phyloP scores from a whole-genome alignment of 2,329 filamentous ascomycete genomes.

The Colletotrichum limetticola region DNA sequence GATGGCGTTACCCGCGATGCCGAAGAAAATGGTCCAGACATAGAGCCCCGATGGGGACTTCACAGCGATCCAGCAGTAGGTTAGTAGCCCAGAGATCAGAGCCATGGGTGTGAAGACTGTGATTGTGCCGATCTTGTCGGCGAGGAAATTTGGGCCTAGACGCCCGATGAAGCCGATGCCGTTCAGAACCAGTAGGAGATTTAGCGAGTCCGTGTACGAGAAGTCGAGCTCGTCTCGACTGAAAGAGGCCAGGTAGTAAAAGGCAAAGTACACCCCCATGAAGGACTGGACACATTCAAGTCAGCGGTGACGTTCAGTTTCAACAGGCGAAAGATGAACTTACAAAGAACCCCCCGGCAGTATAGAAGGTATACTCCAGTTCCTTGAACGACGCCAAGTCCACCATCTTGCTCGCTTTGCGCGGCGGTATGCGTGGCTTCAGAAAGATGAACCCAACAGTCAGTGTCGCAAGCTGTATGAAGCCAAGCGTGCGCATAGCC shows the following conservation, averaged over 20 bases:
- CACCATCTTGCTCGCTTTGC: slow-evolving; percentile 51
- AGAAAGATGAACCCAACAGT: slow-evolving; percentile 49
- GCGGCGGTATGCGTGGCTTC: slow-evolving; percentile 52
- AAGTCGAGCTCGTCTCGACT: slow-evolving; percentile 55
- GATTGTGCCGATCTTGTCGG: slow-evolving; percentile 68
- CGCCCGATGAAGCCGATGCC: slow-evolving; percentile 69
- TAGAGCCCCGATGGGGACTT: slow-evolving; percentile 62
- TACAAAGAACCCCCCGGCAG: slow-evolving; percentile 29
- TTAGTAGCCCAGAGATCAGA: slow-evolving; percentile 51
- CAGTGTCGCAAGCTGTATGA: slow-evolving; percentile 55
- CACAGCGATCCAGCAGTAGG: slow-evolving; percentile 71
- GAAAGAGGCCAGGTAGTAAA: slow-evolving; percentile 68
- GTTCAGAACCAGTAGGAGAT: slow-evolving; percentile 75
- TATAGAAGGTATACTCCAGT: slow-evolving; percentile 29
- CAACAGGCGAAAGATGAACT: not conserved
- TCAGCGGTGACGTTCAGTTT: not conserved
- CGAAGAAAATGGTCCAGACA: slow-evolving; percentile 71
- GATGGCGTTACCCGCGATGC: slow-evolving; percentile 71
- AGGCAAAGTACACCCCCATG: slow-evolving; percentile 65
- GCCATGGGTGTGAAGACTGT: slow-evolving; percentile 67
- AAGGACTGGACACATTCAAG: slow-evolving; percentile 51
- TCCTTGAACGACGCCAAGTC: slow-evolving; percentile 57
- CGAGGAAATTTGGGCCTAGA: slow-evolving; percentile 66
- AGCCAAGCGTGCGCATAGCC: slow-evolving; percentile 61
- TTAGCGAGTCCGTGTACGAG: slow-evolving; percentile 62